Conservation (phyloP, 2,329 filamentous ascomycete species). For the Thermomyces lanuginosus region DNA sequence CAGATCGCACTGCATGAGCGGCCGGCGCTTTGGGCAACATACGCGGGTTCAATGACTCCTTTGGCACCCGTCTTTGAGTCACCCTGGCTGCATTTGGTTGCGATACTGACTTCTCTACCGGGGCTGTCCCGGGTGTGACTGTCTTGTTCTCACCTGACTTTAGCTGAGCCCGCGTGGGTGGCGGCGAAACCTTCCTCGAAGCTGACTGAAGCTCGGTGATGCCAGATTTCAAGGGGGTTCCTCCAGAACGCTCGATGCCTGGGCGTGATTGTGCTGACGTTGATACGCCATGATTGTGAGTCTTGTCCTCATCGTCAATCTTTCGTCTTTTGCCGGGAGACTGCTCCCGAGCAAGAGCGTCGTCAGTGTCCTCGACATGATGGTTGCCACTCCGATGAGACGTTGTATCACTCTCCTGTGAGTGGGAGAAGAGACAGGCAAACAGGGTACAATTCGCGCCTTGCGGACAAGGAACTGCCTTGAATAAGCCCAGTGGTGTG, state of each 20-base stretch:
- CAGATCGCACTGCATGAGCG: constrained; percentile 23
- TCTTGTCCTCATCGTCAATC: constrained; percentile 4
- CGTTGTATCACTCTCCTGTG: too few relatives aligned
- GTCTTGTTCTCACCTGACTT: constrained; percentile 1
- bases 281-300: constrained; percentile 1
- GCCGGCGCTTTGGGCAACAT: constrained; percentile 30
- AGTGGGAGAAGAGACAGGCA: constrained; percentile 44
- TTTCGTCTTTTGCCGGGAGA: constrained; percentile 19
- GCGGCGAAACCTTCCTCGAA: constrained; percentile 15
- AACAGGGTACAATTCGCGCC: constrained; percentile 34
- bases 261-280: constrained; percentile 4
- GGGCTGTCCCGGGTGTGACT: not conserved
- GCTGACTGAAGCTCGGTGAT: constrained; percentile 10
- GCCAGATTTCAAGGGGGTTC: constrained; percentile 7
- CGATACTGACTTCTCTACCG: constrained; percentile 1
- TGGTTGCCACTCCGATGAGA: too few relatives aligned
- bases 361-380: too few relatives aligned
- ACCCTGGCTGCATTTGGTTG: constrained; percentile 4
- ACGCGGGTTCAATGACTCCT: constrained; percentile 30
- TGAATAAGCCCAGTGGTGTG: constrained; percentile 39
- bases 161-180: constrained; percentile 9
- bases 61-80: constrained; percentile 18
- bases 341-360: too few relatives aligned
- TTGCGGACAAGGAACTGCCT: constrained; percentile 36
- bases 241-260: constrained; percentile 6